Conservation (phyloP, 495 filamentous ascomycete genomes). For the Aspergillus indologenus region DNA sequence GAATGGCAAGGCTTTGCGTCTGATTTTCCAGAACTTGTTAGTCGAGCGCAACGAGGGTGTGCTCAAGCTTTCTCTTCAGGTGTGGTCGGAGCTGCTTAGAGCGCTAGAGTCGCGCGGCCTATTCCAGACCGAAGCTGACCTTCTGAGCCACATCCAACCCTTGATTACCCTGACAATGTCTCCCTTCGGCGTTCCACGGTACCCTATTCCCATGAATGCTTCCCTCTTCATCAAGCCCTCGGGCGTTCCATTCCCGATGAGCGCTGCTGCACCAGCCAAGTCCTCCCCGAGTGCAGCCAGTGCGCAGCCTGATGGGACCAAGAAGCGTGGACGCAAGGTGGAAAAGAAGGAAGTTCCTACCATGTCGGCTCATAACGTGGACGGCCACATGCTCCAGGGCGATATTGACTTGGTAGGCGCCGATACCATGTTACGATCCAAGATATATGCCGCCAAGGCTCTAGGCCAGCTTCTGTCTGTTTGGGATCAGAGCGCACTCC, state of each 20-base stretch:
- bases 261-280: conserved; percentile 49
- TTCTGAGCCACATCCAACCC: conserved; percentile 61
- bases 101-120: conserved; percentile 58
- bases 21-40: conserved; percentile 91
- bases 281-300: conserved; percentile 51
- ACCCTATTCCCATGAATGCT: conserved; percentile 86
- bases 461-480: conserved; percentile 57
- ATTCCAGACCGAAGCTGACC: conserved; percentile 62
- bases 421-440: conserved; percentile 83
- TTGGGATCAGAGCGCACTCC: conserved; percentile 44
- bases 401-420: conserved; percentile 91
- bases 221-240: conserved; percentile 89
- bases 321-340: conserved; percentile 76
- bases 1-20: conserved; percentile 79
- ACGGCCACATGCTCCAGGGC: conserved; percentile 95
- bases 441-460: conserved; percentile 79
- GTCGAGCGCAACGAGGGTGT: conserved; percentile 85
- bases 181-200: conserved; percentile 84
- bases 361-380: conserved; percentile 80
- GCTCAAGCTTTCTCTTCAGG: conserved; percentile 73
- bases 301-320: conserved; percentile 24
- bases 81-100: conserved; percentile 77
- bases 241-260: conserved; percentile 70
- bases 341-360: conserved; percentile 75
- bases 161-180: conserved; percentile 78